phyloP scores from a whole-genome alignment of 352 stramenopile genomes.

The Globisporangium nagaii region DNA sequence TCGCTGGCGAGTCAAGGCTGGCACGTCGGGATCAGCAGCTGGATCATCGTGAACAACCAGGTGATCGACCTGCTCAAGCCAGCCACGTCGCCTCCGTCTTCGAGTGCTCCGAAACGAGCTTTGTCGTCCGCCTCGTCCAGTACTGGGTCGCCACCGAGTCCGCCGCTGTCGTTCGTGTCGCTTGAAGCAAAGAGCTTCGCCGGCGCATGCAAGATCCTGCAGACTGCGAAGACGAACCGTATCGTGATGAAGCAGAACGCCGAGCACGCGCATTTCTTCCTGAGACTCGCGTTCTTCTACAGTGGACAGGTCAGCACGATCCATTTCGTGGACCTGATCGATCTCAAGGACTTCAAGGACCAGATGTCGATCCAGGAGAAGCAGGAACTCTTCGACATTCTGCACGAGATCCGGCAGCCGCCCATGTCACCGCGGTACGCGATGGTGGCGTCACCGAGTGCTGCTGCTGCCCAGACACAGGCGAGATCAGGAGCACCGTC shows the following conservation, averaged over 20 bases:
- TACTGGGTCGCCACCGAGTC: neutral
- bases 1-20: conserved; percentile 15
- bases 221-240: conserved; percentile 67
- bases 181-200: conserved; percentile 41
- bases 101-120: neutral
- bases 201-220: conserved; percentile 44
- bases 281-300: conserved; percentile 59
- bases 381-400: conserved; percentile 50
- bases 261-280: conserved; percentile 64
- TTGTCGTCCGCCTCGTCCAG: neutral
- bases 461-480: neutral
- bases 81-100: neutral
- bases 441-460: neutral
- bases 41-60: conserved; percentile 67
- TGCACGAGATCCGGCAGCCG: conserved; percentile 36
- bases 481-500: neutral
- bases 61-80: conserved; percentile 48
- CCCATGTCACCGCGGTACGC: conserved; percentile 7
- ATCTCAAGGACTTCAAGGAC: conserved; percentile 59
- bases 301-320: conserved; percentile 58
- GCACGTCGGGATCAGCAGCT: conserved; percentile 60
- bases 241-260: conserved; percentile 63
- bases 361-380: conserved; percentile 40
- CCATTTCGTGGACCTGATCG: conserved; percentile 56
- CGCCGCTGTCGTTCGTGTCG: conserved; percentile 39